Percentiles rank a stretch among this genome's conserved stretches.
phyloP scores from a whole-genome alignment of 192 early-diverging fungal species.

The Dimargaris xerosporica region DNA sequence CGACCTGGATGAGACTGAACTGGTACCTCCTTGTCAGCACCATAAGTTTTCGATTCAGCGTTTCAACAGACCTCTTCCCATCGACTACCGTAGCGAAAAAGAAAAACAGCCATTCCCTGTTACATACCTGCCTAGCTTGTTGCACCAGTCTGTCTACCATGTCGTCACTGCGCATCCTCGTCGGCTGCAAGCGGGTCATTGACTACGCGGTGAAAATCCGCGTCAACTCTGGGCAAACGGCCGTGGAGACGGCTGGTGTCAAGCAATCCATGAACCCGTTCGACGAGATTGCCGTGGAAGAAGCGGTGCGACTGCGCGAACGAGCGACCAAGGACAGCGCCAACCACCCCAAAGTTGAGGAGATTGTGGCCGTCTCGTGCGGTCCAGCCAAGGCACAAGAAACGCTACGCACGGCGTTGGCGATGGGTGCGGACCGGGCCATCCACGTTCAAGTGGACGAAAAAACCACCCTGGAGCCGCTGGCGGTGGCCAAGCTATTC shows the following conservation, averaged over 20 bases:
- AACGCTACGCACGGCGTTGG: slow-evolving; percentile 85
- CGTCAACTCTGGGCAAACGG: slow-evolving; percentile 70
- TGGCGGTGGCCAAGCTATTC: slow-evolving; percentile 84
- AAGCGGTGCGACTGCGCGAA: slow-evolving; percentile 88
- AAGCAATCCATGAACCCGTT: slow-evolving; percentile 99
- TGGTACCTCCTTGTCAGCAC: too few species aligned
- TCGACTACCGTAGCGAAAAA: too few species aligned
- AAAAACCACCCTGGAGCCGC: slow-evolving; percentile 58
- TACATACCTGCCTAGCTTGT: too few species aligned
- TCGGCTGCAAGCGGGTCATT: slow-evolving; percentile 91
- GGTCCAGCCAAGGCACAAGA: slow-evolving; percentile 83
- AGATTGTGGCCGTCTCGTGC: slow-evolving; percentile 79
- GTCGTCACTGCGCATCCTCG: slow-evolving; percentile 59
- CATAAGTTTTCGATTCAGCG: too few species aligned
- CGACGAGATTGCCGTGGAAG: slow-evolving; percentile 98
- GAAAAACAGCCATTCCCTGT: too few species aligned
- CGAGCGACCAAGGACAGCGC: slow-evolving; percentile 36
- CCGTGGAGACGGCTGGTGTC: slow-evolving; percentile 80
- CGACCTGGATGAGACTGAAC: too few species aligned
- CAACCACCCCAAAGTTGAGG: slow-evolving; percentile 26
- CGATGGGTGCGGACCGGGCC: slow-evolving; percentile 94
- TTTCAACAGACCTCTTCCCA: too few species aligned
- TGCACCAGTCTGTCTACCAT: slow-evolving; percentile 8
- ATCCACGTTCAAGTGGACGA: slow-evolving; percentile 81
- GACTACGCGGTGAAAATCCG: slow-evolving; percentile 99